Evolutionary conservation across 192 early-diverging fungal genomes (phyloP).

Genomic region (Umbelopsis sp.): DNA sequence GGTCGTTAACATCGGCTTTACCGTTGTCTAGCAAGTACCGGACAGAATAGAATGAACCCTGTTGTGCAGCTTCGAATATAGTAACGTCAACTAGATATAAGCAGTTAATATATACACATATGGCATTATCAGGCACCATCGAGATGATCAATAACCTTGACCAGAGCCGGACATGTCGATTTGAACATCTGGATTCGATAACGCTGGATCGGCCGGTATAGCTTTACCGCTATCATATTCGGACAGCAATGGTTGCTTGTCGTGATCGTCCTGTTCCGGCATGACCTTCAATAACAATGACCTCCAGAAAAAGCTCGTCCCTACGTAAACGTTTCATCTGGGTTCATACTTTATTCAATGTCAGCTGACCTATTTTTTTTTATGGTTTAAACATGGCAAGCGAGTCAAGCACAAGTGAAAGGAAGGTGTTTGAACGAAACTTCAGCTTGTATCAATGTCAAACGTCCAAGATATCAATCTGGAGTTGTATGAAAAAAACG

Average conservation of each 20-base stretch:
- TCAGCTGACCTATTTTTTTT: no score
- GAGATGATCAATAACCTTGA: not conserved
- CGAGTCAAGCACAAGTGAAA: no score
- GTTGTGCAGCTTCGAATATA: constrained; percentile 75
- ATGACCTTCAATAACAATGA: not conserved
- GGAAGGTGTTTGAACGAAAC: no score
- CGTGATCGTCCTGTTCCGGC: constrained; percentile 13
- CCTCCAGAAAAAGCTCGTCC: no score
- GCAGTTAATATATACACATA: not conserved
- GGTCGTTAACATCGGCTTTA: constrained; percentile 48
- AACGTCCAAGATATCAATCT: no score
- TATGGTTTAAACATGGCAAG: no score
- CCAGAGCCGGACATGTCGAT: not conserved
- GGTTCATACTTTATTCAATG: no score
- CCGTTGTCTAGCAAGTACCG: constrained; percentile 60
- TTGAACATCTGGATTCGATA: constrained; percentile 1
- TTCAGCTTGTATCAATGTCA: no score
- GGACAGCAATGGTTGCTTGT: constrained; percentile 20
- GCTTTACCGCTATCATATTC: constrained; percentile 10
- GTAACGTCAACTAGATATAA: constrained; percentile 21
- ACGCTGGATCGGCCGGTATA: not conserved
- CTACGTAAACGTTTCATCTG: no score
- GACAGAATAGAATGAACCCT: constrained; percentile 63
- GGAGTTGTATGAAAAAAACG: no score
- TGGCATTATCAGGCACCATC: not conserved